Base-by-base conservation (phyloP, 2,329 filamentous ascomycete genomes). In the Pyrenochaeta sp. region DNA sequence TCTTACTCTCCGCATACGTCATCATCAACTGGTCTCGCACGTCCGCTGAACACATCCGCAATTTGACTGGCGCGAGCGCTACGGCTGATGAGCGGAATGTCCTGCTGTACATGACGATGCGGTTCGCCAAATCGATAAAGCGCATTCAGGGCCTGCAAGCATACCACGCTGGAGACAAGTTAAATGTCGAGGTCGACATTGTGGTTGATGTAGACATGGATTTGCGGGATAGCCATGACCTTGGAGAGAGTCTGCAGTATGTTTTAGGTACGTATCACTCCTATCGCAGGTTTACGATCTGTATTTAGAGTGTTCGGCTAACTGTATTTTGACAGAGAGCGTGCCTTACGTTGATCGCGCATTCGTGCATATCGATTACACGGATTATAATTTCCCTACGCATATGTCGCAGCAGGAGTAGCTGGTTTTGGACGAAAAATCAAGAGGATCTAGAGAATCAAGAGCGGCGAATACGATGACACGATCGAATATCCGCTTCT, bases 81-180 rank as follows among this genome's bases (percentile, higher is more conserved):
- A 88, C 88, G 1, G 89, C 91, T 0, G 91, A 94, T 67, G 90
- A 95, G 80, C 86, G 93, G 30, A 96, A 95, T 72, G 86, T 96
- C 46, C 78, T 97, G 24, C 83, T 97, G 0, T 97, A 97, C 78
- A 85, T 96, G 66, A 95, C 93, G 1, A 96, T 97, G 91, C 90
- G 93, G 22, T 97, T 97, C 73, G 93, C 93, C 45, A 92, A 91
- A 66, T 90, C 91, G 12, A 96, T 97, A 72, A 88, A 87, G 71
- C 89, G 92, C 73, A 95, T 96, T 59, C 92, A 95, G 74, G 92
- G 92, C 32, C 80, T 95, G 54, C 89, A 93, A 66, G 92, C 92
- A 1, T 96, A 95, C 74, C 92, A 96, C 71, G 88, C 89, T 0
- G 92, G 92, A 27, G 92, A 95, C 75, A 93, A 93, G 81, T 83